These are phyloP conservation scores for Fragaria nilgerrensis DNA, from an alignment of 306 rosid genomes.

Conservation along the genomic window DNA sequence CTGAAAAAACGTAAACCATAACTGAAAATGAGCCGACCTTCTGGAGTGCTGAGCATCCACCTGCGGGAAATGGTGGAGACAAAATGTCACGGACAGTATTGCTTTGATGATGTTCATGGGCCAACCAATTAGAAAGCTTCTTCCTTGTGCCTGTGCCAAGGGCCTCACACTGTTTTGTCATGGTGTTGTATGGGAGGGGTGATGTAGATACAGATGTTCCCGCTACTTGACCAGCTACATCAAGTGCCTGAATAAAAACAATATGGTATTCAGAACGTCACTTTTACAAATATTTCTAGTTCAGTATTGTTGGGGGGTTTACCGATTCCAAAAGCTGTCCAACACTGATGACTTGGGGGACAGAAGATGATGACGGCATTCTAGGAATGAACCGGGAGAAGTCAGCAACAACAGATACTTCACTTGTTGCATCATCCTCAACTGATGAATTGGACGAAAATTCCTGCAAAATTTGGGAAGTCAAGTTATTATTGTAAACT, in stretches of 20 bases:
- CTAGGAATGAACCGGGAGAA: slow-evolving; percentile 66
- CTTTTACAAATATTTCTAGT: background rate
- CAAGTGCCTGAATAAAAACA: slow-evolving; percentile 64
- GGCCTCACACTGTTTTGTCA: slow-evolving; percentile 95
- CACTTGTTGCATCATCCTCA: slow-evolving; percentile 79
- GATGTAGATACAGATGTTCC: slow-evolving; percentile 76
- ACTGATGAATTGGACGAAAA: slow-evolving; percentile 50
- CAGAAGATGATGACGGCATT: slow-evolving; percentile 55
- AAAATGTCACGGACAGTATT: slow-evolving; percentile 36
- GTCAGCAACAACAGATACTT: slow-evolving; percentile 79
- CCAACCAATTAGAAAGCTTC: slow-evolving; percentile 87
- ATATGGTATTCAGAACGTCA: background rate
- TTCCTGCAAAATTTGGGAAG: slow-evolving; percentile 49
- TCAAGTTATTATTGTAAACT: background rate
- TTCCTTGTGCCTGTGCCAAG: slow-evolving; percentile 87
- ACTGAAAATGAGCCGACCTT: slow-evolving; percentile 38
- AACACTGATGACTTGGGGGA: slow-evolving; percentile 69
- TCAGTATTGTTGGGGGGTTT: no score
- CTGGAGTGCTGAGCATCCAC: slow-evolving; percentile 38
- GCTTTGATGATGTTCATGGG: slow-evolving; percentile 58
- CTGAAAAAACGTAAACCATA: background rate
- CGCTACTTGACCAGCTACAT: slow-evolving; percentile 93
- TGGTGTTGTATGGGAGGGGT: slow-evolving; percentile 86
- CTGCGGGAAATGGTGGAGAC: slow-evolving; percentile 30
- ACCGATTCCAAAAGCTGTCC: slow-evolving; percentile 97